These are phyloP conservation scores for Podospora tetraspora DNA, from an alignment of 495 filamentous ascomycete species.

Conservation along the genomic window DNA sequence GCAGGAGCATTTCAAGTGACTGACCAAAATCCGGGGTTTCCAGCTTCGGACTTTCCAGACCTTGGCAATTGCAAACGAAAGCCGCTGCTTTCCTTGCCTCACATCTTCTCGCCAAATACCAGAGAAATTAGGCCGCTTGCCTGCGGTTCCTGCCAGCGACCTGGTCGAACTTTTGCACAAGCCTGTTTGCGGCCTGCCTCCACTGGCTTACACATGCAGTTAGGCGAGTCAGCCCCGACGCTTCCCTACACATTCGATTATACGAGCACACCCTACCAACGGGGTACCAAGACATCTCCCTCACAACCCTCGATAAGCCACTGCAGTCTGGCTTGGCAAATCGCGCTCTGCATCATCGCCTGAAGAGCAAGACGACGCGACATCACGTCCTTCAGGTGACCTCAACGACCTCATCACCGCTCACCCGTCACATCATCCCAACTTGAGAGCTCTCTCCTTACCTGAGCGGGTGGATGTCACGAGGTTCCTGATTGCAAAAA, in stretches of 20 bases:
- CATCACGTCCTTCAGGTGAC: neutral
- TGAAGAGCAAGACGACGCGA: neutral
- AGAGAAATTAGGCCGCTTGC: neutral
- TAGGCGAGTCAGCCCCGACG: neutral
- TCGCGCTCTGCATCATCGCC: conserved; percentile 10
- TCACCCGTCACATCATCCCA: neutral
- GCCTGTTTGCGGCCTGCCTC: neutral
- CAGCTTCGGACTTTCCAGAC: neutral
- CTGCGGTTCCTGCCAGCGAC: neutral
- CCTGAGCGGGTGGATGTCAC: neutral
- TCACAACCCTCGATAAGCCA: conserved; percentile 5
- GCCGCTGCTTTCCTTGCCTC: neutral
- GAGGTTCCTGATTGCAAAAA: neutral
- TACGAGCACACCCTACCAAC: neutral
- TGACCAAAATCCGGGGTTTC: no score
- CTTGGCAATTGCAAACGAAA: neutral
- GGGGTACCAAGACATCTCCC: conserved; percentile 6
- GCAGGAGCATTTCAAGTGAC: neutral
- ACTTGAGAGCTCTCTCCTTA: neutral
- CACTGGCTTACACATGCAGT: neutral
- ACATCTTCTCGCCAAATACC: neutral
- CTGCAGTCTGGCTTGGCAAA: conserved; percentile 1
- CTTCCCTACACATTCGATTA: neutral
- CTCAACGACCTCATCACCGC: neutral
- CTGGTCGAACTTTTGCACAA: neutral